Evolutionary conservation across 345 rosid species (phyloP), one percentile per base, ranked within the genome.

Genomic region (Hirschfeldia incana): DNA sequence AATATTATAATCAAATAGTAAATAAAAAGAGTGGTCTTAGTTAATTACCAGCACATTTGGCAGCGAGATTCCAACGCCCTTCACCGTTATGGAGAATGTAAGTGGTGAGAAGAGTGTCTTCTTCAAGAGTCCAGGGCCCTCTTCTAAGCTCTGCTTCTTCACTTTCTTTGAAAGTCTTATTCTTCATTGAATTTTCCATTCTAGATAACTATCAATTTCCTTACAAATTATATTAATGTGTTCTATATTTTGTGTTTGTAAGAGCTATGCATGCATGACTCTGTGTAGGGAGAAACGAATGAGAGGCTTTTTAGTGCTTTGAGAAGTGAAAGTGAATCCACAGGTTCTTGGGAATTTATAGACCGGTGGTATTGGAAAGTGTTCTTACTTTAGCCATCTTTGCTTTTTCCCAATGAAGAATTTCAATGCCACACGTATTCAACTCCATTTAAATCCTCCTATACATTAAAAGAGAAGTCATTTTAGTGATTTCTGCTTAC

Each of bases 121-220:
- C 97, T 78, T 90, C 97, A 2, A 89, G 90, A 51, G 97, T 92
- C 98, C 98, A 94, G 11, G 87, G 87, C 15, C 83, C 98, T 83
- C 97, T 90, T 61, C 98, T 86, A 0, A 94, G 84, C 72, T 85
- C 86, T 63, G 17, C 32, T 4, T 80, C 79, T 21, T 69, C 76
- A 69, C 12, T 63, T 64, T 69, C 79, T 64, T 63, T 65, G 72
- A 69, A 70, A 42, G 67, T 73, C 55, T 84, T 83, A 84, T 67
- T 85, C 87, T 72, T 87, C 89, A 12, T 57, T n/a, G 63, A 69
- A 37, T 66, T 53, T 34, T 76, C 67, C 77, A 73, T 73, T 64
- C 4, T 16, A 49, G 46, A 21, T 21, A 21, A 4, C 2, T 72
- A 59, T 8, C 2, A 21, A 5, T 30, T 12, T 64, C 17, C 21